Percentiles rank a stretch among this genome's conserved stretches.
Conservation (phyloP, 2,329 filamentous ascomycete species). For the Chaetomiaceae sp. region DNA sequence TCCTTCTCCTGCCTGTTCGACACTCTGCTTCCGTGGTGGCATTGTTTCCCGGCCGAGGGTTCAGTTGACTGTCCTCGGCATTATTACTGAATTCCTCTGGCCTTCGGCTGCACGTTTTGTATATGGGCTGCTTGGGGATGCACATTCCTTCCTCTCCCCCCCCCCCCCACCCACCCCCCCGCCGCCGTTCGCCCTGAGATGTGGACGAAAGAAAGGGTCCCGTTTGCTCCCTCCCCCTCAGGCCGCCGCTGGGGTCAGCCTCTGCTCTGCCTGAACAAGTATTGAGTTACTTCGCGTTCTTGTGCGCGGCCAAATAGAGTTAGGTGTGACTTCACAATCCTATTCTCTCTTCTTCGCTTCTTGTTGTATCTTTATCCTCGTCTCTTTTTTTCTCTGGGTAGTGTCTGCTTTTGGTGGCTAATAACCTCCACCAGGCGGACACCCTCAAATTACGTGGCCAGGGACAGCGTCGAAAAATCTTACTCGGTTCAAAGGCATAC, state of each 20-base stretch:
- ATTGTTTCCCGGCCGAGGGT: not conserved
- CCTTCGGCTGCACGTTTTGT: not conserved
- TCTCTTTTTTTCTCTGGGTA: too few species aligned
- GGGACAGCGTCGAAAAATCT: too few species aligned
- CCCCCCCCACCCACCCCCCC: not conserved
- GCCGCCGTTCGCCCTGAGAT: not conserved
- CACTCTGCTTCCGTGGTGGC: not conserved
- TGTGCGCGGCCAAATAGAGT: not conserved
- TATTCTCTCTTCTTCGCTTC: too few species aligned
- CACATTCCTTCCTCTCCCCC: not conserved
- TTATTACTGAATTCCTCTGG: not conserved
- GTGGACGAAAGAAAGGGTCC: not conserved
- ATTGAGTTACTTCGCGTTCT: not conserved
- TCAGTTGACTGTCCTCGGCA: constrained; percentile 2
- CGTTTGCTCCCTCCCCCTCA: not conserved
- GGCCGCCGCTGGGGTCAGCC: not conserved
- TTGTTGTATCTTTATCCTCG: too few species aligned
- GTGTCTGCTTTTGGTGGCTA: too few species aligned
- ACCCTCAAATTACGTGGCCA: too few species aligned
- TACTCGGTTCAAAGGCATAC: too few species aligned
- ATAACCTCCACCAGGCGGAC: too few species aligned
- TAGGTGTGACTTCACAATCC: not conserved
- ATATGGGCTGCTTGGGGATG: not conserved
- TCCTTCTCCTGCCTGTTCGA: not conserved
- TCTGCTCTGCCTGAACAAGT: not conserved